Evolutionary conservation across 23 red algal genomes (phyloP), one percentile per base, ranked within the genome.

Genomic region (Pyropia haitanensis): DNA sequence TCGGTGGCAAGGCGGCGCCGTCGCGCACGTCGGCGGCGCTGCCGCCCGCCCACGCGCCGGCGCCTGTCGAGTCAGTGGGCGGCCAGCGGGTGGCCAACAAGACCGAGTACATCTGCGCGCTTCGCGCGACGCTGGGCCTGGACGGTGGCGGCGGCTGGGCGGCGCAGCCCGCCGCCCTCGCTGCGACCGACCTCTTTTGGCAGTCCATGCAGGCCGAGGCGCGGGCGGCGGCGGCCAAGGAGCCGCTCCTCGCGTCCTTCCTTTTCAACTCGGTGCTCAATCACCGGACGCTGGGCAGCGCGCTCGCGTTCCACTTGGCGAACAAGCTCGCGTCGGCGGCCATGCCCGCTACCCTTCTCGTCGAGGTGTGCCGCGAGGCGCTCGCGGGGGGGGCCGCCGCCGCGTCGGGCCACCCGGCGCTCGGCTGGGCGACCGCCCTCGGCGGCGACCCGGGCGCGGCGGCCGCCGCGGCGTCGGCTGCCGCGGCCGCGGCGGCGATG

Each of bases 231-330:
- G 89, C 89, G 22, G 76, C 60, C 48, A 65, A 65, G 33, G 92
- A 96, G 66, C 92, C 84, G 1, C 79, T 96, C 2, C 76, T 96
- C 14, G 83, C 92, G 24, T 96, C 92, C 3, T 90, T 89, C 58
- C 46, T 96, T 1, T 96, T 85, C 61, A 60, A 85, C 27, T 86
- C 92, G 7, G 78, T 96, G 27, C 63, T 96, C 71, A 96, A 96
- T 49, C 92, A 96, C 48, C 53, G 51, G 13, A 79, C 79, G 23
- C 32, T 96, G 17, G 68, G 74, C 49, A 53, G 61, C 13, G 84
- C 83, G 4, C 60, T 96, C 17, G 78, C 84, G 29, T 96, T 89
- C 65, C 83, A 89, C 46, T 72, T 96, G 7, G 92, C 92, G 2
- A 96, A 89, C 56, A 89, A 96, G 53, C 83, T 96, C 18, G 64